These are phyloP conservation scores for Debaryomycetaceae sp. DNA, from an alignment of 1,139 yeast species.

Conservation along the genomic window DNA sequence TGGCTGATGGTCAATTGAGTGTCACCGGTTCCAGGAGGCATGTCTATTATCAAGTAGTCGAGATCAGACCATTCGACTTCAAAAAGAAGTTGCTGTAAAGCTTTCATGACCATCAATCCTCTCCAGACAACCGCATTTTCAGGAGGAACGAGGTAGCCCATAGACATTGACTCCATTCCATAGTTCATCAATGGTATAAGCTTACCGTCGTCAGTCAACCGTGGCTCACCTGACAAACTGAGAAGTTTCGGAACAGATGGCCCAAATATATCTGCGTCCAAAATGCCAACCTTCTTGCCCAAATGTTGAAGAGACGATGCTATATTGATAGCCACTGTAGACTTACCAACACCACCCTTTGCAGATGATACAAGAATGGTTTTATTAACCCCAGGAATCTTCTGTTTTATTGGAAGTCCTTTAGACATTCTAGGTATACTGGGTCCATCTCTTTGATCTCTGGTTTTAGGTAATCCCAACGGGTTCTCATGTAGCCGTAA, in stretches of 20 bases:
- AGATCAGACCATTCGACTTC: conserved; percentile 78
- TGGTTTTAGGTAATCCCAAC: conserved; percentile 50
- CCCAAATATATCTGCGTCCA: conserved; percentile 83
- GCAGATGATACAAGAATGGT: conserved; percentile 74
- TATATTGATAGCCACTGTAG: conserved; percentile 59
- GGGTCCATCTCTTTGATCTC: conserved; percentile 17
- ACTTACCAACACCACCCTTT: conserved; percentile 72
- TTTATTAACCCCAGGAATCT: conserved; percentile 57
- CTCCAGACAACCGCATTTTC: conserved; percentile 80
- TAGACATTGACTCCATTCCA: conserved; percentile 83
- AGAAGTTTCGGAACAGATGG: conserved; percentile 76
- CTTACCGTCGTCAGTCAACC: conserved; percentile 51
- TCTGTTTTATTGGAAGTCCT: conserved; percentile 54
- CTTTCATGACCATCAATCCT: conserved; percentile 85
- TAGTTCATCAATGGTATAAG: conserved; percentile 70
- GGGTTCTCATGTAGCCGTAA: conserved; percentile 28
- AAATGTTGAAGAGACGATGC: conserved; percentile 57
- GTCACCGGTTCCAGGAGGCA: conserved; percentile 95
- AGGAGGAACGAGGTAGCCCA: conserved; percentile 78
- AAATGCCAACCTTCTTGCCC: conserved; percentile 62
- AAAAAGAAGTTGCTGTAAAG: conserved; percentile 73
- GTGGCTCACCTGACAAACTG: conserved; percentile 63
- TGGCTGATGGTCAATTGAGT: conserved; percentile 81
- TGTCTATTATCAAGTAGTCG: conserved; percentile 70
- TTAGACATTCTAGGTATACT: conserved; percentile 37